Conservation (phyloP, 2,329 filamentous ascomycete species). For the Colletotrichum ledebouriae region DNA sequence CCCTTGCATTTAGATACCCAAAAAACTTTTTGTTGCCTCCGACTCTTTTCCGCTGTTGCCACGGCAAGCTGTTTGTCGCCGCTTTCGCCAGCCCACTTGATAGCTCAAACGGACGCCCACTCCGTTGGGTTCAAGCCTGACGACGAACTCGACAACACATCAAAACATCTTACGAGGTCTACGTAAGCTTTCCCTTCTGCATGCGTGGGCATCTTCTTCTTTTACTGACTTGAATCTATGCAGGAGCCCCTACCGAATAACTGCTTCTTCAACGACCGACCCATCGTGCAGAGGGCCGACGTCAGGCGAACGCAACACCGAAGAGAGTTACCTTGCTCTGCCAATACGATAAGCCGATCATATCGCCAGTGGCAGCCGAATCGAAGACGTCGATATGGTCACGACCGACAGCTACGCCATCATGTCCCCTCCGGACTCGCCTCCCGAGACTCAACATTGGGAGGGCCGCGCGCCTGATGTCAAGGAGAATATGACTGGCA, state of each 20-base stretch:
- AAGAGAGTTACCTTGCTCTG: no score
- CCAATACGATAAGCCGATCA: not conserved
- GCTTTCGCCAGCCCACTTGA: slow-evolving; percentile 1
- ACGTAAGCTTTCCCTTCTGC: no score
- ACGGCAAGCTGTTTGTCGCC: not conserved
- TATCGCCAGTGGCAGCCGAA: not conserved
- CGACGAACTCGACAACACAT: not conserved
- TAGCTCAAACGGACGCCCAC: slow-evolving; percentile 6
- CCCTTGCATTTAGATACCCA: slow-evolving; percentile 33
- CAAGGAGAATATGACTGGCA: slow-evolving; percentile 33
- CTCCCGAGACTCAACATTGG: slow-evolving; percentile 33
- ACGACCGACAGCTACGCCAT: slow-evolving; percentile 9
- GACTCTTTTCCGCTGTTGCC: not conserved
- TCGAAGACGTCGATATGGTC: slow-evolving; percentile 1
- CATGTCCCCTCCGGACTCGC: slow-evolving; percentile 32
- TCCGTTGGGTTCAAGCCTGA: slow-evolving; percentile 3
- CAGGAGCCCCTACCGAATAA: not conserved
- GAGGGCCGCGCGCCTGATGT: slow-evolving; percentile 26
- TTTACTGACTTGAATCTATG: no score
- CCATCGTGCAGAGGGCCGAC: not conserved
- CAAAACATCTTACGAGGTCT: not conserved
- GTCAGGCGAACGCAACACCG: not conserved
- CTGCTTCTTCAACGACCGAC: not conserved
- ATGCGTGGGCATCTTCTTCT: no score
- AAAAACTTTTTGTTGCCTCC: not conserved